phyloP scores from a whole-genome alignment of 257 asterid genomes.

The Lycium barbarum region DNA sequence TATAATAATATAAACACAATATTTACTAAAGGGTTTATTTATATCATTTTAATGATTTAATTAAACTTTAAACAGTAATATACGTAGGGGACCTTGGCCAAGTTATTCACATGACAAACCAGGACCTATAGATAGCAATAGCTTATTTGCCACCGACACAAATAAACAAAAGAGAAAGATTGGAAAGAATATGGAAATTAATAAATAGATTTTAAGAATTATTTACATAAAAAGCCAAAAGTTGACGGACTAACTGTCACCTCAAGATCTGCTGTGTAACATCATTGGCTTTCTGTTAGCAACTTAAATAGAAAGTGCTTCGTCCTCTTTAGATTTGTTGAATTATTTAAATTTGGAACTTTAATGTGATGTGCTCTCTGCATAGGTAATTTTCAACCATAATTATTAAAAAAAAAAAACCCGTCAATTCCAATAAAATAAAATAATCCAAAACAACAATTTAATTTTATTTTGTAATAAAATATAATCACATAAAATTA shows the following conservation, averaged over 20 bases:
- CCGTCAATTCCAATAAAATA: no score
- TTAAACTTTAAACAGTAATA: not conserved
- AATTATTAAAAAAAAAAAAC: no score
- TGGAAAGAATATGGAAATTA: not conserved
- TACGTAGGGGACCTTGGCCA: not conserved
- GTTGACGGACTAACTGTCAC: constrained; percentile 25
- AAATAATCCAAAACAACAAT: no score
- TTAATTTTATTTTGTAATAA: no score
- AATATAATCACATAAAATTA: no score
- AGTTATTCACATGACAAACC: constrained; percentile 9
- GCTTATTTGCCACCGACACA: constrained; percentile 25
- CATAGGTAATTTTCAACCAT: no score
- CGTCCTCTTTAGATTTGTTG: not conserved
- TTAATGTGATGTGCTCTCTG: no score
- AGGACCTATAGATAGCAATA: not conserved
- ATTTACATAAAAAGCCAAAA: constrained; percentile 20
- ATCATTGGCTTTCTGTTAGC: constrained; percentile 26
- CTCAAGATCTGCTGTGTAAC: constrained; percentile 40
- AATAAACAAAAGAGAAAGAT: not conserved
- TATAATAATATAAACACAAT: not conserved
- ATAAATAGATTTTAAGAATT: not conserved
- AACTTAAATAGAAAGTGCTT: constrained; percentile 13
- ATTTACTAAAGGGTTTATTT: not conserved
- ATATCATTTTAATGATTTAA: not conserved
- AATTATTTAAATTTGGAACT: no score